These are phyloP conservation scores for Calonectria leucothoes DNA, from an alignment of 2,329 filamentous ascomycete species.

Conservation along the genomic window DNA sequence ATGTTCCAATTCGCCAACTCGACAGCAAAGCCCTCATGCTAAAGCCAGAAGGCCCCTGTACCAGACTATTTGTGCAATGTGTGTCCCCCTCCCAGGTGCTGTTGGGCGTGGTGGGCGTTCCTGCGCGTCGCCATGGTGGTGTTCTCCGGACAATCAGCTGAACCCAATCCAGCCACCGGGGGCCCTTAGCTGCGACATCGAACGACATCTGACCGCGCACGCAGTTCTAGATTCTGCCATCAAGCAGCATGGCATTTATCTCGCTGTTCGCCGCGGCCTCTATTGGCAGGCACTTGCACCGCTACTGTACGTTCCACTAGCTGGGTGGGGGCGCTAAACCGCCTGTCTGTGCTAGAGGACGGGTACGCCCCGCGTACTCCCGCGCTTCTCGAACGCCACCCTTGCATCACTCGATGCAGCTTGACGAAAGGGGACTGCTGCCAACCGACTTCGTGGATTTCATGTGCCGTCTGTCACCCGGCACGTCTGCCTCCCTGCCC, in stretches of 20 bases:
- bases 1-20: not conserved
- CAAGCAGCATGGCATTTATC: not conserved
- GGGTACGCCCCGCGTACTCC: constrained; percentile 3
- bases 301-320: not conserved
- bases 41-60: not conserved
- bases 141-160: not conserved
- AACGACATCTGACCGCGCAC: not conserved
- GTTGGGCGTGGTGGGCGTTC: not conserved
- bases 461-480: not conserved
- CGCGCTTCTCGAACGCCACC: not conserved
- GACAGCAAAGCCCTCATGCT: not conserved
- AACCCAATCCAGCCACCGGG: not conserved
- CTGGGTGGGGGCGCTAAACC: not conserved
- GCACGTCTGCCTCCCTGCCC: not conserved
- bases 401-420: not conserved
- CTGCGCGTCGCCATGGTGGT: not conserved
- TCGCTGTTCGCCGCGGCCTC: not conserved
- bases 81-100: not conserved
- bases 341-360: not conserved
- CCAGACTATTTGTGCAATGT: not conserved
- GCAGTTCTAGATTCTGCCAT: not conserved
- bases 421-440: not conserved
- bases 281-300: not conserved
- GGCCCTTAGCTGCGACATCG: not conserved
- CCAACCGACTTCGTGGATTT: not conserved